phyloP scores from a whole-genome alignment of 257 asterid genomes.

The Solanum rostratum region DNA sequence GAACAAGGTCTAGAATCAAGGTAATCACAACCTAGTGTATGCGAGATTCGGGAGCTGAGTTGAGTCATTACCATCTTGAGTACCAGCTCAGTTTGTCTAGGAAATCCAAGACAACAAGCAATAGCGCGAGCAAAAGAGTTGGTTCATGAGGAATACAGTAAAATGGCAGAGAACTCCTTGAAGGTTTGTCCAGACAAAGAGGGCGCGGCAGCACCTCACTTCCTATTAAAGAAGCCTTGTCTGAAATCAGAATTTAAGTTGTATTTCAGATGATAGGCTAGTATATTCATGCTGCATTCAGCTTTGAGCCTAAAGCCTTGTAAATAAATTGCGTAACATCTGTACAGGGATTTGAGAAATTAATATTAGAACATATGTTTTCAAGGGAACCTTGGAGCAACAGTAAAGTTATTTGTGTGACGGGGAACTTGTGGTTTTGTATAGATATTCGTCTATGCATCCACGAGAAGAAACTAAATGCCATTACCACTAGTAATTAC shows the following conservation, averaged over 20 bases:
- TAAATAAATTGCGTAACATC: background rate
- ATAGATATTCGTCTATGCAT: background rate
- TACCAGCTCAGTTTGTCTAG: conserved; percentile 76
- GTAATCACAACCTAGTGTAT: conserved; percentile 83
- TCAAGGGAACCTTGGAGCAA: background rate
- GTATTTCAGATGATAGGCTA: background rate
- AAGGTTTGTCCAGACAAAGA: conserved; percentile 40
- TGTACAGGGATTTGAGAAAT: background rate
- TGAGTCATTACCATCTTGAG: conserved; percentile 48
- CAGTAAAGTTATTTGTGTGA: background rate
- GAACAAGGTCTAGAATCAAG: conserved; percentile 96
- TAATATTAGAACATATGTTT: background rate
- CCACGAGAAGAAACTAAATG: background rate
- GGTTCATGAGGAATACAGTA: conserved; percentile 83
- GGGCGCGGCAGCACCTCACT: conserved; percentile 54
- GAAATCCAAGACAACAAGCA: conserved; percentile 38
- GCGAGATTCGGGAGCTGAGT: conserved; percentile 45
- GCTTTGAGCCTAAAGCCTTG: background rate
- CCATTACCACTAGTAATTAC: too few species aligned
- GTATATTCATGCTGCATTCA: background rate
- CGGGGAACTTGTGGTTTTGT: background rate
- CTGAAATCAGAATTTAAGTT: conserved; percentile 5
- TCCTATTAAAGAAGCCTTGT: conserved; percentile 70
- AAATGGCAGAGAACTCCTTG: conserved; percentile 7
- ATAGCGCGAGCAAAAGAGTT: conserved; percentile 75